phyloP scores from a whole-genome alignment of 495 filamentous ascomycete genomes.

The Tuber magnatum region DNA sequence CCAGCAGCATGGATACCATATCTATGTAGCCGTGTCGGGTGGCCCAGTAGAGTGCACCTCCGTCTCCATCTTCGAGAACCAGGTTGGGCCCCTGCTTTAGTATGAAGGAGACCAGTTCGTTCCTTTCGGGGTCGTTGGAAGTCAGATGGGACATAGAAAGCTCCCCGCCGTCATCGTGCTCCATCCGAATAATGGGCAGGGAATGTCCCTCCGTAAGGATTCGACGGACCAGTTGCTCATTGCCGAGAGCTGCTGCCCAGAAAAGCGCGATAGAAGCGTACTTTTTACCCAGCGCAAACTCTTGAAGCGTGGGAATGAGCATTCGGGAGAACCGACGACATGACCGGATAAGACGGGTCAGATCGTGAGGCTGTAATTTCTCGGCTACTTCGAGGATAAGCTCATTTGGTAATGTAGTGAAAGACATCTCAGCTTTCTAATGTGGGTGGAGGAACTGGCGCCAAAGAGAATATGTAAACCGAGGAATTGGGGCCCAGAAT shows the following conservation, averaged over 20 bases:
- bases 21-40: slow-evolving; percentile 1
- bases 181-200: not conserved
- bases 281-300: not conserved
- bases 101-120: not conserved
- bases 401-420: not conserved
- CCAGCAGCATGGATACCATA: slow-evolving; percentile 4
- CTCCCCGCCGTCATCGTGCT: not conserved
- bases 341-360: not conserved
- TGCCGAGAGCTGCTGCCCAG: slow-evolving; percentile 6
- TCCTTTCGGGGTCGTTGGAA: not conserved
- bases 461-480: not conserved
- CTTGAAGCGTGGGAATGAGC: not conserved
- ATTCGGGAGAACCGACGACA: not conserved
- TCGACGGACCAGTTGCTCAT: slow-evolving; percentile 2
- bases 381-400: slow-evolving; percentile 3
- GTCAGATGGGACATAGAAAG: not conserved
- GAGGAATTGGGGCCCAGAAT: not conserved
- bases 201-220: slow-evolving; percentile 7
- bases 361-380: not conserved
- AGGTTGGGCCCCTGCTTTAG: not conserved
- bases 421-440: not conserved
- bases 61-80: not conserved
- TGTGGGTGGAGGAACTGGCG: not conserved
- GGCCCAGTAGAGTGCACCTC: slow-evolving; percentile 6
- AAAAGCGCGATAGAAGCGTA: slow-evolving; percentile 1